Base-by-base conservation (phyloP, 2,329 filamentous ascomycete genomes). In the Teratosphaeria gauchensis region DNA sequence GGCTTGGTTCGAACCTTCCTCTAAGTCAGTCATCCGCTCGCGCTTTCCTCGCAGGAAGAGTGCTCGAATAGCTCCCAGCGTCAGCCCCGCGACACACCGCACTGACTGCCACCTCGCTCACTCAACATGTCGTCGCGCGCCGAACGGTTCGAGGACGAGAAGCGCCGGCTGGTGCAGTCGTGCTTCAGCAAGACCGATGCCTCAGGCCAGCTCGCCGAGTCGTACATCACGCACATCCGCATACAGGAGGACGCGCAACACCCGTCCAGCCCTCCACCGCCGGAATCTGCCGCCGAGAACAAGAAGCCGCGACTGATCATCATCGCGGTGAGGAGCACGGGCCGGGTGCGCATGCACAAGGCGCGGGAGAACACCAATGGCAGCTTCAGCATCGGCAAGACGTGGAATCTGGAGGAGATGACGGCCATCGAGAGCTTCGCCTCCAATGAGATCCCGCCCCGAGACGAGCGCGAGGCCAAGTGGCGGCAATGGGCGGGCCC, bases 311-410 rank as follows among this genome's bases (percentile, higher is more conserved):
- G 94, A 68, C 82, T 96, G 64, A 95, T 99, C 71, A 91, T 99
- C 64, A 87, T 99, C 64, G 88, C 92, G 11, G 94, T 99, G 61
- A 85, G 90, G 62, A 94, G 90, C 69, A 96, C 92, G 1, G 94
- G 92, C 58, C 83, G 91, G 61, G 92, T 99, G 55, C 89, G 92
- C 69, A 85, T 99, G 78, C 94, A 99, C 79, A 99, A 99, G 75
- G 92, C 91, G 59, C 87, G 95, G 67, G 94, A 99, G 76, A 99
- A 99, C 72, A 80, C 83, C 58, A 96, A 96, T 73, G 91, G 91
- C 58, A 85, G 89, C 28, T 99, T 96, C 74, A 97, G 92, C 21
- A 96, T 99, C 65, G 94, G 94, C 65, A 99, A 99, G 77, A 96
- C 94, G 3, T 99, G 94, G 94, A 89, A 92, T 72, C 82, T 99